These are phyloP conservation scores for Microascus cirrosus DNA, from an alignment of 2,329 filamentous ascomycete species.

Conservation along the genomic window DNA sequence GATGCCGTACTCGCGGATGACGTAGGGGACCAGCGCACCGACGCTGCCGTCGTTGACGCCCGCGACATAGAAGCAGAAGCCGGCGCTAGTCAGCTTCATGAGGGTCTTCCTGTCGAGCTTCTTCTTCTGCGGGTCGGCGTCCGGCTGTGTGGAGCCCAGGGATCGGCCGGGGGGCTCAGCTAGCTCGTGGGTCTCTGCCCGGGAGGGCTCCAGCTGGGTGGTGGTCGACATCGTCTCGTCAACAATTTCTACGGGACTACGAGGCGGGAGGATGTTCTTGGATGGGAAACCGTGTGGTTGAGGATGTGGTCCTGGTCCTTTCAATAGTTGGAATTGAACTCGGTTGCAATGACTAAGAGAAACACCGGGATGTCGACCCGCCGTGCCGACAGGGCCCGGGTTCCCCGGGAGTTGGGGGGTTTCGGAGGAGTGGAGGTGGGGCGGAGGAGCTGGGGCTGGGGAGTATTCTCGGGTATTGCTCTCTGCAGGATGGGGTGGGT, in stretches of 20 bases:
- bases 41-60: constrained; percentile 55
- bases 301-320: background rate
- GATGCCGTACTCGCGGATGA: constrained; percentile 44
- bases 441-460: background rate
- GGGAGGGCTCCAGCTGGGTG: background rate
- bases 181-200: background rate
- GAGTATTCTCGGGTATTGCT: background rate
- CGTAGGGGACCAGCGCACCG: constrained; percentile 51
- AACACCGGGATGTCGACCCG: background rate
- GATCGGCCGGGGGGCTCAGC: background rate
- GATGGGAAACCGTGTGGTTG: background rate
- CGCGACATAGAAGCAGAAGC: constrained; percentile 54
- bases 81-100: constrained; percentile 41
- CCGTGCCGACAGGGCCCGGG: background rate
- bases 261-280: background rate
- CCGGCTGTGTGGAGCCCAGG: background rate
- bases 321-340: background rate
- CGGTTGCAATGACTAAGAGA: background rate
- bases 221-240: background rate
- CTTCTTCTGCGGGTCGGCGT: background rate
- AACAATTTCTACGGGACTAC: background rate
- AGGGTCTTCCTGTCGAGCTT: constrained; percentile 13
- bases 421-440: background rate
- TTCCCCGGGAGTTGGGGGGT: background rate
- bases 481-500: too few relatives aligned